phyloP scores from a whole-genome alignment of 2,329 filamentous ascomycete genomes.

The Trichoderma sp. region DNA sequence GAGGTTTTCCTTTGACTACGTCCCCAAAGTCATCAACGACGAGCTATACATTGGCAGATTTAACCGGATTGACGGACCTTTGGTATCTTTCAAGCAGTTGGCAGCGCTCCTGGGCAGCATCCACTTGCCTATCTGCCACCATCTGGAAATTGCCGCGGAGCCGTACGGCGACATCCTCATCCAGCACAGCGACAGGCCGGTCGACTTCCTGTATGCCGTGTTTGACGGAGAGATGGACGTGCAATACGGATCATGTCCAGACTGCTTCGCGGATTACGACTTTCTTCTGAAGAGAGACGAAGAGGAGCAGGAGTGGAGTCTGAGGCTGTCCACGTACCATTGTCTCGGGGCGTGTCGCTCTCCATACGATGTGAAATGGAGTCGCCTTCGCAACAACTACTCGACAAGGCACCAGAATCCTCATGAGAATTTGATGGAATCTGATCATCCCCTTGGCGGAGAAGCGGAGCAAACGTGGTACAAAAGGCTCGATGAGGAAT shows the following conservation, averaged over 20 bases:
- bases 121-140: not conserved
- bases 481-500: not conserved
- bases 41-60: not conserved
- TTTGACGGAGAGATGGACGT: not conserved
- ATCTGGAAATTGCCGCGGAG: not conserved
- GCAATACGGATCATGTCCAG: not conserved
- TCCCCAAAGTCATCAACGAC: constrained; percentile 1
- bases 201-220: too few species aligned
- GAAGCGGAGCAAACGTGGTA: not conserved
- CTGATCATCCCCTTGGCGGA: not conserved
- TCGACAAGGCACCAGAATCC: not conserved
- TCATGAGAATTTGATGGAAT: not conserved
- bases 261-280: not conserved
- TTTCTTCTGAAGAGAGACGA: not conserved
- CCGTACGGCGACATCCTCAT: not conserved
- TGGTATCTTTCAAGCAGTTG: not conserved
- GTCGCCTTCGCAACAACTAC: not conserved
- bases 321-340: not conserved
- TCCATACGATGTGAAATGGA: not conserved
- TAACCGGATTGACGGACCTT: not conserved
- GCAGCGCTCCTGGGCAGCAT: not conserved
- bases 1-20: not conserved
- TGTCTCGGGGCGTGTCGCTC: not conserved
- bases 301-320: not conserved
- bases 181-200: not conserved